Evolutionary conservation across 441 rosid species (phyloP), one percentile per base, ranked within the genome.

Genomic region (Rhodomyrtus psidioides): DNA sequence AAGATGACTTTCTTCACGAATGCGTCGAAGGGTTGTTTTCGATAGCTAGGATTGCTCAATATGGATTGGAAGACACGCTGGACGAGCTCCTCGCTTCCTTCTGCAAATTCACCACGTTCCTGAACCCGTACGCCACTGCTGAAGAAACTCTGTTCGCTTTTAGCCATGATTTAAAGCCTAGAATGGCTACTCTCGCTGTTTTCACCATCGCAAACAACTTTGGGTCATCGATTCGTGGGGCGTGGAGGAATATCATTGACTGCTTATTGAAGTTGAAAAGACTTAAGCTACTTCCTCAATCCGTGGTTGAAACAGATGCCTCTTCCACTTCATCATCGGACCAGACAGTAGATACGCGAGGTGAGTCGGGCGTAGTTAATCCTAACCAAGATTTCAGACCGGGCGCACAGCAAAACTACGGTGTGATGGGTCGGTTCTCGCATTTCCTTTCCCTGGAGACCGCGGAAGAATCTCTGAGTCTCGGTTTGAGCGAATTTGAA

Each of bases 171-270:
- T 56, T 95, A 91, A 97, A 97, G 89, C 95, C 99, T 4, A 93
- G 95, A 85, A 94, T 96, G 96, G 99, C 98, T 9, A 95, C 98
- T 28, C 94, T 97, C 12, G 97, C 98, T 3, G 96, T 97, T 84
- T 97, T 97, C 89, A 95, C 95, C 26, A 93, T 95, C 0, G 98
- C 98, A 21, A 96, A 95, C 89, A 92, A 88, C 88, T 97, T 96
- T 4, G 99, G 99, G 4, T 92, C 91, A 79, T 94, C 98, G 0
- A 93, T 97, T 17, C 90, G 93, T 81, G 98, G 93, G 24, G 98
- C 98, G 5, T 97, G 98, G 99, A 95, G 98, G 88, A 95, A 94
- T 87, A 94, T 97, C 49, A 89, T 97, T 82, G 99, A 97, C 30
- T 97, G 98, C 90, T 87, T 96, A 76, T 85, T 96, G 90, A 95